These are phyloP conservation scores for Coemansia sp. DNA, from an alignment of 192 early-diverging fungal species.

Conservation along the genomic window DNA sequence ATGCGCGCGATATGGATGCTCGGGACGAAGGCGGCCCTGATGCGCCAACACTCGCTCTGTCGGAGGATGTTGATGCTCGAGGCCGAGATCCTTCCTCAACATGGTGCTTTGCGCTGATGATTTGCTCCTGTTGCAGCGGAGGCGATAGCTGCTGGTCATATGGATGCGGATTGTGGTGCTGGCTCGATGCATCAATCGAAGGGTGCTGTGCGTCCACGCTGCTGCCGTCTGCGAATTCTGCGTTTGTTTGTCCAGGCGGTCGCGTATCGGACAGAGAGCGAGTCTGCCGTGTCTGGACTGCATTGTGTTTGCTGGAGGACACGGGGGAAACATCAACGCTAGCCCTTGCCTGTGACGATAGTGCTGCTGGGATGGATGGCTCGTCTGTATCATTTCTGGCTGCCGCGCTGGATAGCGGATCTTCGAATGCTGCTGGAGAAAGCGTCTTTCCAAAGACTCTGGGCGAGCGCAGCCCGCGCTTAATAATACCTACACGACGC, in stretches of 20 bases:
- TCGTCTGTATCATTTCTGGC: constrained; percentile 9
- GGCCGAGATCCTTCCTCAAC: constrained; percentile 24
- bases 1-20: constrained; percentile 18
- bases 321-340: constrained; percentile 31
- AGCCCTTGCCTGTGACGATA: constrained; percentile 14
- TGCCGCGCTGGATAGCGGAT: constrained; percentile 48
- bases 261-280: constrained; percentile 46
- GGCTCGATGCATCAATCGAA: background rate
- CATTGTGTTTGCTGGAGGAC: background rate
- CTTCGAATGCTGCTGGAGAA: constrained; percentile 39
- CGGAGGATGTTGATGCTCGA: constrained; percentile 12
- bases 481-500: constrained; percentile 46
- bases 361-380: background rate
- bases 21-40: constrained; percentile 13
- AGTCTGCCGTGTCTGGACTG: constrained; percentile 30
- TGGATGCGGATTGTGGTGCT: constrained; percentile 32
- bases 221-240: background rate
- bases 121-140: constrained; percentile 42
- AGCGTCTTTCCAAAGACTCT: constrained; percentile 45
- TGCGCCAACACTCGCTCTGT: background rate
- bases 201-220: background rate
- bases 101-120: constrained; percentile 30
- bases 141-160: constrained; percentile 55
- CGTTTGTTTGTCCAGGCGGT: background rate
- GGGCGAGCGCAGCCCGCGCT: constrained; percentile 47